These are phyloP conservation scores for Gaeumannomyces tritici DNA, from an alignment of 2,329 filamentous ascomycete species.

Conservation along the genomic window DNA sequence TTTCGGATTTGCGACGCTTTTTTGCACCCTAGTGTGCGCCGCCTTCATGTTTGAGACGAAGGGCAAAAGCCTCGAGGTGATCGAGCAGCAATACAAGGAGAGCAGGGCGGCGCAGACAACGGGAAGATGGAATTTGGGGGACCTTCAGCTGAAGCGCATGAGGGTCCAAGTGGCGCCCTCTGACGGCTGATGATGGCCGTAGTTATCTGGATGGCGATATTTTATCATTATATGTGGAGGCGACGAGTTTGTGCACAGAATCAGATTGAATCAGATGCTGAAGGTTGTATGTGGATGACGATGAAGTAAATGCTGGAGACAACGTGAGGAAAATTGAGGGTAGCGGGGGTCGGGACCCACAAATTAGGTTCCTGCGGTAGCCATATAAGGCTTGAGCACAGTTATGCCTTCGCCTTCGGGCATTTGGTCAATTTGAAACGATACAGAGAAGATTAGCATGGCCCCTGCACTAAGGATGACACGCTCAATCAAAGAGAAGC, in stretches of 20 bases:
- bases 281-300: too few relatives aligned
- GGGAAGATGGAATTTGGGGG: not conserved
- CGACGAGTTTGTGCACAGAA: too few relatives aligned
- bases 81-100: conserved; percentile 17
- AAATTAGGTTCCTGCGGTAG: too few relatives aligned
- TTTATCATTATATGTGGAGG: too few relatives aligned
- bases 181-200: not conserved
- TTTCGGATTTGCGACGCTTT: conserved; percentile 28
- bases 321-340: too few relatives aligned
- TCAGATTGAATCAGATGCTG: too few relatives aligned
- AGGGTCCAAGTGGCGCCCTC: not conserved
- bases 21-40: conserved; percentile 24
- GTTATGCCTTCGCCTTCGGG: conserved; percentile 13
- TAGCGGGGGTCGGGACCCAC: too few relatives aligned
- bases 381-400: too few relatives aligned
- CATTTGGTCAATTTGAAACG: conserved; percentile 18
- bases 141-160: not conserved
- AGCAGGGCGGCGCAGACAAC: not conserved
- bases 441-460: conserved; percentile 19
- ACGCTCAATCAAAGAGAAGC: conserved; percentile 58
- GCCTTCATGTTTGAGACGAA: conserved; percentile 33
- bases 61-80: conserved; percentile 29
- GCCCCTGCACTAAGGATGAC: conserved; percentile 74
- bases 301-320: too few relatives aligned
- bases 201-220: too few relatives aligned